These are phyloP conservation scores for Apiospora malaysiana DNA, from an alignment of 2,329 filamentous ascomycete species.

Conservation along the genomic window DNA sequence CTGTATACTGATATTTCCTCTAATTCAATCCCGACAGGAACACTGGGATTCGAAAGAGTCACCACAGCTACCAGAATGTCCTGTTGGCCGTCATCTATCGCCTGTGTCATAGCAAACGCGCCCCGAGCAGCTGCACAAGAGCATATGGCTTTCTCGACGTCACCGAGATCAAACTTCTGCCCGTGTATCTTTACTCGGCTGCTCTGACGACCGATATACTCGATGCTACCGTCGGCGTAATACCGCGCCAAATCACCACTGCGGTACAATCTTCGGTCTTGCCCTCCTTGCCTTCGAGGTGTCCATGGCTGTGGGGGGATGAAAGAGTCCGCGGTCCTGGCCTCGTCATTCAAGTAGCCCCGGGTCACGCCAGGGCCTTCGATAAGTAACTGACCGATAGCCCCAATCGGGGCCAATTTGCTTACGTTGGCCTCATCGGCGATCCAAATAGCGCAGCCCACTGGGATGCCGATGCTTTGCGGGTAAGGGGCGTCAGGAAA, in stretches of 20 bases:
- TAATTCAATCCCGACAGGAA: neutral
- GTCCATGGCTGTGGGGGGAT: conserved; percentile 21
- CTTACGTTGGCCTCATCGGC: conserved; percentile 20
- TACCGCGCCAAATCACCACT: conserved; percentile 14
- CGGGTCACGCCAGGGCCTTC: conserved; percentile 25
- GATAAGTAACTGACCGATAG: conserved; percentile 28
- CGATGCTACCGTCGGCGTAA: conserved; percentile 16
- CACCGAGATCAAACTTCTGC: conserved; percentile 1
- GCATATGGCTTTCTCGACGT: conserved; percentile 14
- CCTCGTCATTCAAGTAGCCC: conserved; percentile 40
- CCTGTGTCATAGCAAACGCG: neutral
- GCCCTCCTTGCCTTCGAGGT: neutral
- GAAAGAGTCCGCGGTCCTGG: conserved; percentile 33
- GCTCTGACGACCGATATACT: neutral
- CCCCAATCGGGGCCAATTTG: conserved; percentile 26
- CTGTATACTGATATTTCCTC: neutral
- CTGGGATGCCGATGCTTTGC: conserved; percentile 11
- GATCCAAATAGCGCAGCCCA: conserved; percentile 22
- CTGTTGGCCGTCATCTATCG: neutral
- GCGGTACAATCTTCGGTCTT: neutral
- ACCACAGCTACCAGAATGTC: neutral
- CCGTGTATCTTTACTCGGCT: conserved; percentile 15
- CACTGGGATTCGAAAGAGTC: neutral
- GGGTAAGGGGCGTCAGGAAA: neutral
- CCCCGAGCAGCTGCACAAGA: neutral